These are phyloP conservation scores for Lindgomyces ingoldianus DNA, from an alignment of 495 filamentous ascomycete species.

Conservation along the genomic window DNA sequence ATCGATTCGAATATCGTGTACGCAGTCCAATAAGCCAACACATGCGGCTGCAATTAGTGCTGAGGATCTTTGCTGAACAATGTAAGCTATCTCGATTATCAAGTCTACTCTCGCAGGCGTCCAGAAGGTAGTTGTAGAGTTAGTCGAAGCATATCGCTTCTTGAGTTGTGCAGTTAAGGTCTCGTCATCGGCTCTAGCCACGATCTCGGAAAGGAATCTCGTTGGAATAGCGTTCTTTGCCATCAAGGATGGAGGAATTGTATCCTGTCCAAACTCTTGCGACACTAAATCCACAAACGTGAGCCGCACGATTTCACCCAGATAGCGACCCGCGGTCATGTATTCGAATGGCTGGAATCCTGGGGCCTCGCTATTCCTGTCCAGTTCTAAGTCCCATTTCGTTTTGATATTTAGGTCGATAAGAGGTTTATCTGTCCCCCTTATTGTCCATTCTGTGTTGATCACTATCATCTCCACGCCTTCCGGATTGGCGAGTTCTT, in stretches of 20 bases:
- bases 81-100: constrained; percentile 62
- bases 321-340: constrained; percentile 81
- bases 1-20: constrained; percentile 59
- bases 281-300: constrained; percentile 68
- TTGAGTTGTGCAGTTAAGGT: constrained; percentile 43
- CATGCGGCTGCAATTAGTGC: constrained; percentile 72
- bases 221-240: constrained; percentile 69
- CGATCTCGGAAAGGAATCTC: constrained; percentile 67
- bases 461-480: constrained; percentile 59
- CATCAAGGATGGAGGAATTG: constrained; percentile 62
- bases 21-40: constrained; percentile 65
- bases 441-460: constrained; percentile 87
- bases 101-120: constrained; percentile 55
- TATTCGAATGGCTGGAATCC: constrained; percentile 88
- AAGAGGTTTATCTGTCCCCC: constrained; percentile 67
- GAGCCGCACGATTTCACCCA: constrained; percentile 78
- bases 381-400: constrained; percentile 69
- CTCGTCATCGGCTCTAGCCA: constrained; percentile 53
- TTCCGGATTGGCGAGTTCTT: constrained; percentile 12
- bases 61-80: constrained; percentile 68
- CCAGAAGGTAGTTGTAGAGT: constrained; percentile 56
- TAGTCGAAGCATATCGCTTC: constrained; percentile 37
- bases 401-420: constrained; percentile 64
- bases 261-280: constrained; percentile 34
- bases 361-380: constrained; percentile 64